Conservation (phyloP, 305 asterid genomes). For the Petunia hybrid region DNA sequence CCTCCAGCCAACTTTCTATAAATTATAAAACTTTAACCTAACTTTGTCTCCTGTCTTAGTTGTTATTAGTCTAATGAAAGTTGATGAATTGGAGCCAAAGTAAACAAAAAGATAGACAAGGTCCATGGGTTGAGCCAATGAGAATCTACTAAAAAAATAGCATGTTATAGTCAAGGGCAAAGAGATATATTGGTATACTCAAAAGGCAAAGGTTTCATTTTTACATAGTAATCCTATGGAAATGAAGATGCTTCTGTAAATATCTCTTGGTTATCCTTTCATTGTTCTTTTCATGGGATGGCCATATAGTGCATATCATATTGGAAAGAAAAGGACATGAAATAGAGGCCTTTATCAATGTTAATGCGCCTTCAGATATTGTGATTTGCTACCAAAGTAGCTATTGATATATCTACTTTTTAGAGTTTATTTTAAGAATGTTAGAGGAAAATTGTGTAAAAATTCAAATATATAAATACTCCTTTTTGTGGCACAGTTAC, state of each 20-base stretch:
- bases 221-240: background rate
- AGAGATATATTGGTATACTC: background rate
- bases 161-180: background rate
- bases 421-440: too few relatives aligned
- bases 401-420: too few relatives aligned
- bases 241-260: background rate
- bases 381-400: too few relatives aligned
- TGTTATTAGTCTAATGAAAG: background rate
- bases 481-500: too few relatives aligned
- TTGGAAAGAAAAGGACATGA: too few relatives aligned
- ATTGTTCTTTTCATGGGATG: background rate
- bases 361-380: too few relatives aligned
- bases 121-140: background rate
- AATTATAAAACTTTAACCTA: conserved; percentile 7
- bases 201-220: background rate
- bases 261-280: background rate
- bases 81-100: background rate
- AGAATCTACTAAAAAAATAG: background rate
- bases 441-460: too few relatives aligned
- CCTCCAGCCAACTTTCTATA: background rate
- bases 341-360: too few relatives aligned
- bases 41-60: background rate
- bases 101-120: conserved; percentile 1
- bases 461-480: too few relatives aligned
- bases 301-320: background rate